Conservation (phyloP, 2,329 filamentous ascomycete genomes). For the Alternaria sp. region DNA sequence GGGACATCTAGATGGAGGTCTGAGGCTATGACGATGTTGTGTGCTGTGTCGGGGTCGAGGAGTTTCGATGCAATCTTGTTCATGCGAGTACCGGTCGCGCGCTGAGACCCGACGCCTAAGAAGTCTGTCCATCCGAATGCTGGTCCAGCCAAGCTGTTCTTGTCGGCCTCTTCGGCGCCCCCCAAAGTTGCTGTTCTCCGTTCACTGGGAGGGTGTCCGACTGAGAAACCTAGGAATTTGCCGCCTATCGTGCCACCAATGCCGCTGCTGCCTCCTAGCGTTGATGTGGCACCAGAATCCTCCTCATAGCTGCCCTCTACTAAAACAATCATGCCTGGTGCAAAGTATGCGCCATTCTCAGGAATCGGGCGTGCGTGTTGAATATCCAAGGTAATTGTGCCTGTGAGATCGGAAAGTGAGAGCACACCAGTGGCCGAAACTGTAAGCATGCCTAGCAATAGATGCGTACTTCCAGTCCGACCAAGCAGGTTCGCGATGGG, state of each 20-base stretch:
- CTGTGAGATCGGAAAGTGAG: conserved; percentile 85
- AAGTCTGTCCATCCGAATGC: conserved; percentile 97
- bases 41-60: conserved; percentile 54
- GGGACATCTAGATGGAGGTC: conserved; percentile 89
- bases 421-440: conserved; percentile 82
- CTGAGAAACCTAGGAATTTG: conserved; percentile 86
- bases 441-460: conserved; percentile 84
- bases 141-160: conserved; percentile 48
- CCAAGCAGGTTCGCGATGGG: conserved; percentile 80
- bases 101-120: conserved; percentile 87
- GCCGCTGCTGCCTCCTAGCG: conserved; percentile 77
- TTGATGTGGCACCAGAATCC: conserved; percentile 67
- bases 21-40: conserved; percentile 77
- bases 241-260: conserved; percentile 93
- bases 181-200: conserved; percentile 81
- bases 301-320: conserved; percentile 98
- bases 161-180: conserved; percentile 60
- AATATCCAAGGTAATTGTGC: conserved; percentile 85
- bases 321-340: conserved; percentile 93
- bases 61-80: conserved; percentile 77
- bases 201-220: conserved; percentile 92
- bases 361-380: conserved; percentile 82
- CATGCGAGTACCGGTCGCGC: conserved; percentile 84
- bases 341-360: conserved; percentile 88
- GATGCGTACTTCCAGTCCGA: conserved; percentile 82